These are phyloP conservation scores for Polychaeton citri DNA, from an alignment of 2,329 filamentous ascomycete species.

Conservation along the genomic window DNA sequence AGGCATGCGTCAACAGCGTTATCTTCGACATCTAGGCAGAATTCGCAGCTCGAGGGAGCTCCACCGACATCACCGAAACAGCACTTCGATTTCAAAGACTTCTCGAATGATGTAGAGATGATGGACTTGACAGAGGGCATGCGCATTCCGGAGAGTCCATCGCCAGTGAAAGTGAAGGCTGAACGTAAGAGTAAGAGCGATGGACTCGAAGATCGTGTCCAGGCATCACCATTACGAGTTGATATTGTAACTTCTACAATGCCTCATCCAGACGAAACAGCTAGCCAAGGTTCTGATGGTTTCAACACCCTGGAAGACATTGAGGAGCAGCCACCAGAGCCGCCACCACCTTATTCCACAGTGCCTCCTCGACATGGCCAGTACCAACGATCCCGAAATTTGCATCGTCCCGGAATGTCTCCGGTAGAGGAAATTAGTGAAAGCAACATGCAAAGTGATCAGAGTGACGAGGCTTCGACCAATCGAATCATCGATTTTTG, in stretches of 20 bases:
- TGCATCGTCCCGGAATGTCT: not conserved
- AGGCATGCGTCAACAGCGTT: no score
- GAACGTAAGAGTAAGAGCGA: constrained; percentile 34
- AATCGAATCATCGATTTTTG: not conserved
- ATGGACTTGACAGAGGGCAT: constrained; percentile 22
- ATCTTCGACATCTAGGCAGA: no score
- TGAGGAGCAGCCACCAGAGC: constrained; percentile 15
- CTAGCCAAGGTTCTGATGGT: constrained; percentile 8
- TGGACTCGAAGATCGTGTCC: constrained; percentile 23
- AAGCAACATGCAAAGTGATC: no score
- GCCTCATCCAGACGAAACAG: no score
- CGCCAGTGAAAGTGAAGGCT: constrained; percentile 3
- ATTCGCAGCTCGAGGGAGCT: no score
- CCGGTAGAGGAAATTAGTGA: no score
- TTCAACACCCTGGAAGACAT: constrained; percentile 28
- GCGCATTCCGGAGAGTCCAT: constrained; percentile 9
- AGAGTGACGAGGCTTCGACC: not conserved
- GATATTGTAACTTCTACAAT: no score
- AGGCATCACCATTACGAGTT: not conserved
- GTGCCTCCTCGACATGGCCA: constrained; percentile 14
- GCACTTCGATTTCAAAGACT: no score
- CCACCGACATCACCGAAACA: no score
- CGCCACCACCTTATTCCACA: constrained; percentile 33
- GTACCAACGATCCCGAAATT: not conserved
- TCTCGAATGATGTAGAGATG: constrained; percentile 15